Conservation (phyloP, 1,284 basidiomycete genomes). For the Trametes hirsuta region DNA sequence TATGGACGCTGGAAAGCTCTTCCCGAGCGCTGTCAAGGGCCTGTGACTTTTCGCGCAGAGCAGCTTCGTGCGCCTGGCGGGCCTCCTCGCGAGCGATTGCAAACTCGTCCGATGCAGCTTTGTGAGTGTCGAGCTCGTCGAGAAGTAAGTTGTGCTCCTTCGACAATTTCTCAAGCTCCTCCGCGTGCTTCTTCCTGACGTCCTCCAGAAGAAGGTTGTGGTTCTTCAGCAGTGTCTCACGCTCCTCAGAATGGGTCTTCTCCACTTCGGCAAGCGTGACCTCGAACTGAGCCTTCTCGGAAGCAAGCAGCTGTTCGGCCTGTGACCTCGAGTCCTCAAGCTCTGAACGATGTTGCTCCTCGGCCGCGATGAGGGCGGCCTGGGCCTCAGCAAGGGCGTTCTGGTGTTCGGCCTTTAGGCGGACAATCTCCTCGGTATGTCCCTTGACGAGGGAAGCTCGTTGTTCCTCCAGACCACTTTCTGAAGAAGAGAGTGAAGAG, state of each 20-base stretch:
- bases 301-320: slow-evolving; percentile 40
- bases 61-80: slow-evolving; percentile 52
- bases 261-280: slow-evolving; percentile 42
- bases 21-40: slow-evolving; percentile 51
- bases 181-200: slow-evolving; percentile 40
- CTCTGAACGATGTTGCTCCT: slow-evolving; percentile 48
- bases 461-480: slow-evolving; percentile 31
- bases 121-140: slow-evolving; percentile 66
- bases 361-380: slow-evolving; percentile 44
- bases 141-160: slow-evolving; percentile 58
- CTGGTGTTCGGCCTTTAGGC: slow-evolving; percentile 51
- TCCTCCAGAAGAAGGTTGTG: slow-evolving; percentile 54
- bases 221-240: slow-evolving; percentile 52
- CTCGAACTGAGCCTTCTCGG: slow-evolving; percentile 47
- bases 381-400: slow-evolving; percentile 47
- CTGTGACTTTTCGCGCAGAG: slow-evolving; percentile 53
- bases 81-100: slow-evolving; percentile 52
- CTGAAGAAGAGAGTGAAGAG: slow-evolving; percentile 35
- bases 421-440: slow-evolving; percentile 45
- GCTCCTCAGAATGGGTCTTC: slow-evolving; percentile 40
- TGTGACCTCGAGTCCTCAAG: slow-evolving; percentile 45
- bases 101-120: slow-evolving; percentile 61
- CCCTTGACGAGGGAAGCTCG: slow-evolving; percentile 33
- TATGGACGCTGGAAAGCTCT: slow-evolving; percentile 48
- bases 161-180: slow-evolving; percentile 45